Percentiles rank a stretch among this genome's conserved stretches.
Evolutionary conservation across 2,329 filamentous ascomycete genomes (phyloP).

Genomic region (Aspergillus felis): DNA sequence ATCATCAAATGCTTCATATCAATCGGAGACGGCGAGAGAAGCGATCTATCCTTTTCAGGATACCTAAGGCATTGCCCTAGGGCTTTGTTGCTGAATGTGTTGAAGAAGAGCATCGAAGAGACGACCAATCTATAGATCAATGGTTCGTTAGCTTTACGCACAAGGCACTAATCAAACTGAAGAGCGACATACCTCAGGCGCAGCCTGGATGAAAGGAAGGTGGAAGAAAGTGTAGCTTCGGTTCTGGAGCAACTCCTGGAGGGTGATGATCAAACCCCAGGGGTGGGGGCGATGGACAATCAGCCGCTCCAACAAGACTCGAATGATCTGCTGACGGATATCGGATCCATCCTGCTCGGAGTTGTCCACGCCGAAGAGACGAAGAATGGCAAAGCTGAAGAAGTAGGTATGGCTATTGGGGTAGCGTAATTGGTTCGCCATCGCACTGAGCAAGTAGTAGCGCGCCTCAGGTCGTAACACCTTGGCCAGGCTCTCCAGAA

Average conservation of each 20-base stretch:
- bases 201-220: conserved; percentile 83
- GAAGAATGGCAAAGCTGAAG: conserved; percentile 79
- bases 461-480: conserved; percentile 72
- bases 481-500: conserved; percentile 72
- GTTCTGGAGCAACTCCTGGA: conserved; percentile 88
- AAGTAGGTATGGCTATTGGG: conserved; percentile 88
- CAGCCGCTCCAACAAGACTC: conserved; percentile 81
- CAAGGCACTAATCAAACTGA: neutral
- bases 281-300: conserved; percentile 89
- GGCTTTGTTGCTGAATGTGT: conserved; percentile 48
- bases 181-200: conserved; percentile 66
- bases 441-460: conserved; percentile 78
- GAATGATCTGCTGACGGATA: conserved; percentile 85
- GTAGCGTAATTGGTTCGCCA: conserved; percentile 88
- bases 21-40: conserved; percentile 10
- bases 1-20: conserved; percentile 20
- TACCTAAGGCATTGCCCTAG: conserved; percentile 34
- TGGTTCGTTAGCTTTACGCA: conserved; percentile 2
- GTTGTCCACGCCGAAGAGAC: conserved; percentile 75
- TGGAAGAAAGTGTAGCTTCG: conserved; percentile 89
- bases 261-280: conserved; percentile 86
- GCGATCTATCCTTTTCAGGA: conserved; percentile 5
- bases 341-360: conserved; percentile 68
- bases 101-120: conserved; percentile 44
- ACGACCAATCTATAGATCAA: conserved; percentile 36